phyloP scores from a whole-genome alignment of 306 rosid genomes.

The Malus orientalis region DNA sequence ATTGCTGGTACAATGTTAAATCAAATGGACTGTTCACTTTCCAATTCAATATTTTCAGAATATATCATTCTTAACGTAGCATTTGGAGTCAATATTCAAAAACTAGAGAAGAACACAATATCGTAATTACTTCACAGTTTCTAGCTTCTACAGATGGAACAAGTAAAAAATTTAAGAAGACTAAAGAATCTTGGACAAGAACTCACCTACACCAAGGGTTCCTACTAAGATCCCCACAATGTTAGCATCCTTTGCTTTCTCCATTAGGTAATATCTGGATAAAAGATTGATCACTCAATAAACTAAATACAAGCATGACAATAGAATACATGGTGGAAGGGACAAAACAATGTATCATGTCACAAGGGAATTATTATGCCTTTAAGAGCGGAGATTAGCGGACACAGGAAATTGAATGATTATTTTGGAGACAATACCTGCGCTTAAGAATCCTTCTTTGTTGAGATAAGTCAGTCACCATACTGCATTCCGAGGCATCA shows the following conservation, averaged over 20 bases:
- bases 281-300: constrained; percentile 8
- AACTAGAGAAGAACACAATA: neutral
- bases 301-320: neutral
- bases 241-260: constrained; percentile 92
- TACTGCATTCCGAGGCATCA: constrained; percentile 50
- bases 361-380: neutral
- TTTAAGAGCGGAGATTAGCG: neutral
- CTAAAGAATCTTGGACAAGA: neutral
- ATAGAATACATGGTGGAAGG: neutral
- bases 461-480: constrained; percentile 62
- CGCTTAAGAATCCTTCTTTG: constrained; percentile 87
- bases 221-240: constrained; percentile 89
- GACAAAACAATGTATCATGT: neutral
- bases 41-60: neutral
- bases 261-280: constrained; percentile 85
- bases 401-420: neutral
- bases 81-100: neutral
- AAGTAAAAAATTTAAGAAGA: neutral
- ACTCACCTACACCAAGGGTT: constrained; percentile 87
- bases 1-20: neutral
- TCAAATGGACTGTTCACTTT: neutral
- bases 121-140: neutral
- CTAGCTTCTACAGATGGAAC: neutral
- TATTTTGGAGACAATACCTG: constrained; percentile 40
- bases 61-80: neutral